Evolutionary conservation across 768 basidiomycete species (phyloP).

Genomic region (Phanerochaete carnosa): DNA sequence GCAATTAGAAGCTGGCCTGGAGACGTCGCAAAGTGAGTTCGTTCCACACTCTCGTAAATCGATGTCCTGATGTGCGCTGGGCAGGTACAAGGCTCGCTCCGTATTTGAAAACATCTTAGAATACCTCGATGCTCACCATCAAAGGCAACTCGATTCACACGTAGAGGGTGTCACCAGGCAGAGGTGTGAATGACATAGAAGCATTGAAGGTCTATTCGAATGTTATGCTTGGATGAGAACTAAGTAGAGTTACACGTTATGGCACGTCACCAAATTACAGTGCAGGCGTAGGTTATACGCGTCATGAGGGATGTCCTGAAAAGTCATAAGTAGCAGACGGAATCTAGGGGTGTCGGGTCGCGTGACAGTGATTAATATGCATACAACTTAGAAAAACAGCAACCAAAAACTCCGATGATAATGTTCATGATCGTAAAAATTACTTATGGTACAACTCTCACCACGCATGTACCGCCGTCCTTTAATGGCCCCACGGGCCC

Average conservation of each 20-base stretch:
- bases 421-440: background rate
- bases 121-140: conserved; percentile 31
- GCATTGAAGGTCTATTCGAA: background rate
- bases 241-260: background rate
- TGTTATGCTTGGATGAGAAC: conserved; percentile 3
- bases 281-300: background rate
- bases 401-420: background rate
- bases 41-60: conserved; percentile 28
- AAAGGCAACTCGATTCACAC: conserved; percentile 18
- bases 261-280: background rate
- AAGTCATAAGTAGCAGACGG: background rate
- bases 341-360: background rate
- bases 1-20: conserved; percentile 65
- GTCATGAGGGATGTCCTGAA: background rate
- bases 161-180: conserved; percentile 23
- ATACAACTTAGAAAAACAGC: background rate
- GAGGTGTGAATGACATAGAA: background rate
- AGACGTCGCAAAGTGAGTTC: conserved; percentile 53
- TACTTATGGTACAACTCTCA: conserved; percentile 24
- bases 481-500: conserved; percentile 24
- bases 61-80: background rate
- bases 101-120: conserved; percentile 31
- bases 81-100: conserved; percentile 33
- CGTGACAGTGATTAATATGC: background rate
- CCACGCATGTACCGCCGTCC: conserved; percentile 31